Evolutionary conservation across 148 eudicot genomes (phyloP).

Genomic region (Chenopodium berlandieri): DNA sequence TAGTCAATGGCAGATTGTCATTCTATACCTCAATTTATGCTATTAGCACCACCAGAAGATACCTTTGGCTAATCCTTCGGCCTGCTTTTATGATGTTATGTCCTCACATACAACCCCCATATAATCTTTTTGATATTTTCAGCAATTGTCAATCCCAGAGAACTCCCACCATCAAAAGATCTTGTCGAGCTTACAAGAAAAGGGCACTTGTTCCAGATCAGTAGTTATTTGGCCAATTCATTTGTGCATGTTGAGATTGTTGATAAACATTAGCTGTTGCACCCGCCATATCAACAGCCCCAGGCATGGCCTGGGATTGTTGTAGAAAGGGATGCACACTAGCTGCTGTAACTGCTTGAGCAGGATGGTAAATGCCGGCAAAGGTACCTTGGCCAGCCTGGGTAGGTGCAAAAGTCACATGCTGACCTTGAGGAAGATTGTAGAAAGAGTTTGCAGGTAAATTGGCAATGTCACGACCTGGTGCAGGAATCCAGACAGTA

Average conservation of each 20-base stretch:
- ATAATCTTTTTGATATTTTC: slow-evolving; percentile 23
- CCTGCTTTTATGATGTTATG: slow-evolving; percentile 34
- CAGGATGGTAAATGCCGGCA: slow-evolving; percentile 63
- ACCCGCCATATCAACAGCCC: slow-evolving; percentile 56
- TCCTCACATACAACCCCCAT: slow-evolving; percentile 14
- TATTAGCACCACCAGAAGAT: slow-evolving; percentile 19
- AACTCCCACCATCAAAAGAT: slow-evolving; percentile 4
- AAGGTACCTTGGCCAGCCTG: slow-evolving; percentile 61
- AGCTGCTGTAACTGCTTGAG: slow-evolving; percentile 54
- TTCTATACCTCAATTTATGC: slow-evolving; percentile 16
- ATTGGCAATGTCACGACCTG: slow-evolving; percentile 66
- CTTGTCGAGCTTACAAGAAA: slow-evolving; percentile 21
- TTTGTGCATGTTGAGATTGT: slow-evolving; percentile 69
- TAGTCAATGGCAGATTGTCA: slow-evolving; percentile 26
- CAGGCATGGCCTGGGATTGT: slow-evolving; percentile 72
- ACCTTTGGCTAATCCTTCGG: slow-evolving; percentile 30
- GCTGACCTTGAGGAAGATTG: slow-evolving; percentile 67
- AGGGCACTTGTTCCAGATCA: slow-evolving; percentile 27
- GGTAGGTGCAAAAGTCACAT: slow-evolving; percentile 51
- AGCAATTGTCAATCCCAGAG: slow-evolving; percentile 8
- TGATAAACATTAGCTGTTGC: slow-evolving; percentile 54
- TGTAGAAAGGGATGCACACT: slow-evolving; percentile 66
- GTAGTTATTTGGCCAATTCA: slow-evolving; percentile 80
- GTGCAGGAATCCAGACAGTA: slow-evolving; percentile 66
- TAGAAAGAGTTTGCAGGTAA: slow-evolving; percentile 64